Percentiles rank a stretch among this genome's conserved stretches.
These are phyloP conservation scores for Sarocladium kiliense DNA, from an alignment of 2,329 filamentous ascomycete species.

Conservation along the genomic window DNA sequence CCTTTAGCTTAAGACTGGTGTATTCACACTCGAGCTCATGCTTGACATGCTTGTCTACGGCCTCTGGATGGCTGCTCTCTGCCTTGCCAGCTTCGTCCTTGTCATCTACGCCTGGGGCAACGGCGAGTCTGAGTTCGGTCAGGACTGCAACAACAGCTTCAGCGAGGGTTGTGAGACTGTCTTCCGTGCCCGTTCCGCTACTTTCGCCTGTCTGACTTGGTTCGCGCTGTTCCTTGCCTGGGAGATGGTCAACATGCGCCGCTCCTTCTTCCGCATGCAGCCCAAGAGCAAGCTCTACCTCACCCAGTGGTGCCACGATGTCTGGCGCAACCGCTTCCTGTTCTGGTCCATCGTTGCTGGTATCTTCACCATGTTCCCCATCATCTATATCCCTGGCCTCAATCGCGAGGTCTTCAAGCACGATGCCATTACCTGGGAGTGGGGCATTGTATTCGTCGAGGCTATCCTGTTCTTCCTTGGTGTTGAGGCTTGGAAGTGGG, in stretches of 20 bases:
- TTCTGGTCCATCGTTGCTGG: conserved; percentile 57
- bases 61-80: conserved; percentile 61
- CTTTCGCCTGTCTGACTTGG: conserved; percentile 71
- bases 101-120: conserved; percentile 60
- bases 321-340: conserved; percentile 69
- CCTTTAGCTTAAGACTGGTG: conserved; percentile 42
- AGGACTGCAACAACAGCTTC: conserved; percentile 56
- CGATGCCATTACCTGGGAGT: conserved; percentile 56
- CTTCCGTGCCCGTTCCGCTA: conserved; percentile 67
- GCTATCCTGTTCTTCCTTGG: conserved; percentile 52
- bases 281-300: conserved; percentile 54
- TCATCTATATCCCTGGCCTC: conserved; percentile 55
- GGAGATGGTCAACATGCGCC: conserved; percentile 70
- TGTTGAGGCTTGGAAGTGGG: conserved; percentile 55
- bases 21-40: conserved; percentile 63
- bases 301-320: conserved; percentile 61
- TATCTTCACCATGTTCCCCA: conserved; percentile 43
- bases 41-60: conserved; percentile 65
- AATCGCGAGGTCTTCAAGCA: conserved; percentile 57
- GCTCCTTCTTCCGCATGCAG: conserved; percentile 71
- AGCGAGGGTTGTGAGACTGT: conserved; percentile 52
- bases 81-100: conserved; percentile 57
- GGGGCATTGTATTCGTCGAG: conserved; percentile 53
- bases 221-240: conserved; percentile 72
- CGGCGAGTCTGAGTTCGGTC: conserved; percentile 53